These are phyloP conservation scores for Xylaria flabelliformis DNA, from an alignment of 495 filamentous ascomycete species.

Conservation along the genomic window DNA sequence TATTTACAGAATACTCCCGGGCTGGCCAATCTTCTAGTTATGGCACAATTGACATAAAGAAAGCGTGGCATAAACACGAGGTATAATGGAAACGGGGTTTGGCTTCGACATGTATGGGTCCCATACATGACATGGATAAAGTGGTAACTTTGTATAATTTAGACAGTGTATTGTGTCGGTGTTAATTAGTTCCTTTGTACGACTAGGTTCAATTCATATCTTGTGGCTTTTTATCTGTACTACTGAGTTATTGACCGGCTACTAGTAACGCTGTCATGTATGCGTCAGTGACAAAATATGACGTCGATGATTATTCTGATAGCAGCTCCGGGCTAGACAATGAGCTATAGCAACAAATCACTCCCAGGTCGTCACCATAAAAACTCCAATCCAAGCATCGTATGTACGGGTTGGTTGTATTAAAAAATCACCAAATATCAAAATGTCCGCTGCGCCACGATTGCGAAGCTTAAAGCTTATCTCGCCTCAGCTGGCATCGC, in stretches of 20 bases:
- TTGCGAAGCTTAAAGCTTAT: neutral
- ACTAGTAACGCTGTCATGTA: too few relatives aligned
- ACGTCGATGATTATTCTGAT: neutral
- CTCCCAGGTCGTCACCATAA: too few relatives aligned
- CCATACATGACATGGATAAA: neutral
- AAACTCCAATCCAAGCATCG: too few relatives aligned
- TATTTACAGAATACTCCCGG: constrained; percentile 66
- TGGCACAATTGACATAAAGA: constrained; percentile 29
- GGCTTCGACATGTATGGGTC: neutral
- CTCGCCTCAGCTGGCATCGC: neutral
- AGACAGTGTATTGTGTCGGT: neutral
- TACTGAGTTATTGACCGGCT: too few relatives aligned
- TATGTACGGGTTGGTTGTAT: too few relatives aligned
- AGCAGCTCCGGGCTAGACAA: neutral
- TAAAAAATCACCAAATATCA: neutral
- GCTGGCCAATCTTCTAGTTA: constrained; percentile 57
- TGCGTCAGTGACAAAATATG: neutral
- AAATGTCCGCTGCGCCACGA: neutral
- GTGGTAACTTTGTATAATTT: constrained; percentile 10
- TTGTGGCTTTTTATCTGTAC: too few relatives aligned
- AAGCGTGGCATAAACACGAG: neutral
- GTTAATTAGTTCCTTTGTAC: neutral
- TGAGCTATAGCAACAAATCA: neutral
- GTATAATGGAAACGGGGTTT: neutral
- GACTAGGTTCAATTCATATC: neutral